Percentiles rank a stretch among this genome's conserved stretches.
phyloP scores from a whole-genome alignment of 2,329 filamentous ascomycete species.

The Blastomyces silverae region DNA sequence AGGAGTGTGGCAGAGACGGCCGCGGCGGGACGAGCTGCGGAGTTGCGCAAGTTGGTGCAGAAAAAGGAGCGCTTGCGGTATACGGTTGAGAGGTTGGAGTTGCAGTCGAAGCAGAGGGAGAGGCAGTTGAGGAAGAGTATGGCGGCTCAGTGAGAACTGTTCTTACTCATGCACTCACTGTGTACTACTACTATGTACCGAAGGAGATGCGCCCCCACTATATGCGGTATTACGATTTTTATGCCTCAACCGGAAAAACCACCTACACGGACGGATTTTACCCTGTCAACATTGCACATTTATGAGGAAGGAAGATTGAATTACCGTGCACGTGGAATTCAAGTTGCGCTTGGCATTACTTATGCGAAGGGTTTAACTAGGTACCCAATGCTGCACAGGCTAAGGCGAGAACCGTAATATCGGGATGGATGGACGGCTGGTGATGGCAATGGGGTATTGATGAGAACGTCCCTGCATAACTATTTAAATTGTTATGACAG shows the following conservation, averaged over 20 bases:
- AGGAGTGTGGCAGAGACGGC: conserved; percentile 26
- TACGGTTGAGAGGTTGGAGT: conserved; percentile 74
- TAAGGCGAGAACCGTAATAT: background rate
- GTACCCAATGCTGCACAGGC: background rate
- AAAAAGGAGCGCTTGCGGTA: conserved; percentile 82
- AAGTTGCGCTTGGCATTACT: background rate
- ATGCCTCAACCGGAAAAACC: background rate
- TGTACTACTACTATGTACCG: background rate
- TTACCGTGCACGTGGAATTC: background rate
- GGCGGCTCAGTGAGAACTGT: conserved; percentile 44
- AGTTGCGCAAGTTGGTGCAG: conserved; percentile 63
- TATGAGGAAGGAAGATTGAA: background rate
- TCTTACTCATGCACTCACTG: background rate
- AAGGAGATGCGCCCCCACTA: no score
- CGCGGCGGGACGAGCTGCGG: conserved; percentile 46
- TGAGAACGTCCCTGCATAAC: background rate
- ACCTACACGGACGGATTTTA: background rate
- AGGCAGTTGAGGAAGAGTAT: conserved; percentile 67
- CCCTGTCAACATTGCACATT: background rate
- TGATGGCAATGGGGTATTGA: background rate
- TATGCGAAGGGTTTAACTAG: background rate
- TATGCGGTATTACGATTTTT: background rate
- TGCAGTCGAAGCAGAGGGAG: conserved; percentile 74
- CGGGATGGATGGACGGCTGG: background rate
- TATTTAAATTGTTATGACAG: background rate